Evolutionary conservation across 2,329 filamentous ascomycete species (phyloP).

Genomic region (Colletotrichum sp.): DNA sequence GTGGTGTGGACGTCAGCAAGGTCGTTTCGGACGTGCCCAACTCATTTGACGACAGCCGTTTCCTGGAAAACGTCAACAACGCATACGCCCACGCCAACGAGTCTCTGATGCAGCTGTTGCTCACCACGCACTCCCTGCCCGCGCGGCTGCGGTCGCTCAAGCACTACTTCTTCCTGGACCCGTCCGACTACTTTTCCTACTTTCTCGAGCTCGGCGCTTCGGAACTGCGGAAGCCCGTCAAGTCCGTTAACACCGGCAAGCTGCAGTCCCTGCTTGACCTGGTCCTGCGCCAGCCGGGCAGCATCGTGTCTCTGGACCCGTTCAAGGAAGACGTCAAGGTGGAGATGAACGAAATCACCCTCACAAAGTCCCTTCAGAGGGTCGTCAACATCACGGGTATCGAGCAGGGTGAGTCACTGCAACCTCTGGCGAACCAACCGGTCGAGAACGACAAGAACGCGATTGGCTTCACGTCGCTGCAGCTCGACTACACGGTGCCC

Average conservation of each 20-base stretch:
- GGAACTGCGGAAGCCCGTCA: conserved; percentile 88
- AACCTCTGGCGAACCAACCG: conserved; percentile 69
- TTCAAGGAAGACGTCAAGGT: conserved; percentile 99
- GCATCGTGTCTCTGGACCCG: conserved; percentile 89
- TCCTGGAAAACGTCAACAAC: conserved; percentile 93
- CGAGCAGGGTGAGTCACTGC: conserved; percentile 84
- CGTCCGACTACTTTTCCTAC: conserved; percentile 97
- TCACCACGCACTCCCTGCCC: conserved; percentile 91
- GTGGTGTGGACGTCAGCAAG: conserved; percentile 92
- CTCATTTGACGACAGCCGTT: conserved; percentile 89
- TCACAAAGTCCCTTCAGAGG: conserved; percentile 93
- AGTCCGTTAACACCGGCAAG: conserved; percentile 88
- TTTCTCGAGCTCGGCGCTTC: conserved; percentile 91
- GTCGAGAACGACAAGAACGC: conserved; percentile 87
- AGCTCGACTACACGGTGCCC: conserved; percentile 92
- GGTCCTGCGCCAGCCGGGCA: conserved; percentile 94
- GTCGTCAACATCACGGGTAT: conserved; percentile 97
- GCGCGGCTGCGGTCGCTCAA: conserved; percentile 88
- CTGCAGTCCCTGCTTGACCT: conserved; percentile 95
- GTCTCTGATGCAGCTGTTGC: conserved; percentile 85
- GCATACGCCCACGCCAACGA: conserved; percentile 97
- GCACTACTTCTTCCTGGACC: conserved; percentile 98
- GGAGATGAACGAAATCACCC: conserved; percentile 91
- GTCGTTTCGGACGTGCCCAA: conserved; percentile 86
- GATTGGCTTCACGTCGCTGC: conserved; percentile 87